Evolutionary conservation across 2,329 filamentous ascomycete genomes (phyloP).

Genomic region (Dendryphion nanum): DNA sequence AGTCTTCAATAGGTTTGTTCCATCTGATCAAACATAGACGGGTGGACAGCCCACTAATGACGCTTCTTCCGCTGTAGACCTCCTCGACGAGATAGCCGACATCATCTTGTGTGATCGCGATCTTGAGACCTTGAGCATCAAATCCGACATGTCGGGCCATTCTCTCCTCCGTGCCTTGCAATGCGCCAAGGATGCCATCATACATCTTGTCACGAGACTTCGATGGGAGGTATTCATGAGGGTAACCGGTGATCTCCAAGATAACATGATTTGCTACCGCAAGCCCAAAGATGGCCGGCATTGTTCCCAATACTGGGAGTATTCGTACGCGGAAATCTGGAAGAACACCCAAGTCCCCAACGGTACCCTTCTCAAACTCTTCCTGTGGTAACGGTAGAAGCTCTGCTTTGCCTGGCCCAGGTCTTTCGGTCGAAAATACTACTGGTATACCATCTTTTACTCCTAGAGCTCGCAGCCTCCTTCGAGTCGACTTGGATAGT

Average conservation of each 20-base stretch:
- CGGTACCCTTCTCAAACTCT: constrained; percentile 80
- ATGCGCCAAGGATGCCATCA: constrained; percentile 71
- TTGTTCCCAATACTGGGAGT: constrained; percentile 88
- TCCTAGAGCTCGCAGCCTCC: constrained; percentile 72
- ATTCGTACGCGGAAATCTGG: constrained; percentile 95
- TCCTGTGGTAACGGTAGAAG: constrained; percentile 83
- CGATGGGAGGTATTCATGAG: constrained; percentile 75
- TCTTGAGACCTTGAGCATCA: constrained; percentile 68
- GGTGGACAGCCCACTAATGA: constrained; percentile 76
- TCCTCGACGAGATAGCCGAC: constrained; percentile 89
- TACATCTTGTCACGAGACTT: constrained; percentile 92
- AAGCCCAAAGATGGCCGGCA: constrained; percentile 95
- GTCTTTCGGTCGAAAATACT: constrained; percentile 89
- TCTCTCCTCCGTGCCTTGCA: constrained; percentile 79
- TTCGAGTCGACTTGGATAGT: constrained; percentile 78
- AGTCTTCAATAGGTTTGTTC: constrained; percentile 63
- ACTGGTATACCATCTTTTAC: constrained; percentile 84
- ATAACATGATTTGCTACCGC: constrained; percentile 92
- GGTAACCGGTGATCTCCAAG: constrained; percentile 76
- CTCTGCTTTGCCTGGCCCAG: constrained; percentile 86
- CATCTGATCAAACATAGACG: constrained; percentile 79
- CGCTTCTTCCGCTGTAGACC: constrained; percentile 79
- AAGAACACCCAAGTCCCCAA: constrained; percentile 82
- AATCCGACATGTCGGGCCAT: constrained; percentile 58
- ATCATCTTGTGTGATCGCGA: constrained; percentile 76